Conservation (phyloP, 768 basidiomycete genomes). For the Leccinum incarnatum region DNA sequence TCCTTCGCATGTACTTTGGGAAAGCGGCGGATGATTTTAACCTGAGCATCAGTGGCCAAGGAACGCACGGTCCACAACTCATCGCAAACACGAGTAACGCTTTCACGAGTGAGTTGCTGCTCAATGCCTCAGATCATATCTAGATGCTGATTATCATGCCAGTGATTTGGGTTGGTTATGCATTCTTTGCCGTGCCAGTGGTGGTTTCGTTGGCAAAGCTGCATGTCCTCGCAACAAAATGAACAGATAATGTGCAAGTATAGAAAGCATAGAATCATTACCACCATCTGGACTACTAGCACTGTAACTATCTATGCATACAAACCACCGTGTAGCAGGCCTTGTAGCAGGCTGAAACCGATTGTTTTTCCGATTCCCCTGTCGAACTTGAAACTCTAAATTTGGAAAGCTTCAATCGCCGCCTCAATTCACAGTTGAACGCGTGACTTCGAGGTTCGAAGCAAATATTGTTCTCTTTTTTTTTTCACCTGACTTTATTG, state of each 20-base stretch:
- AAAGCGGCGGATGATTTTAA: conserved; percentile 82
- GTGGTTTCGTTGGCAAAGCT: conserved; percentile 67
- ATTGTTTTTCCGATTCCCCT: not conserved
- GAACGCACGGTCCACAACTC: conserved; percentile 53
- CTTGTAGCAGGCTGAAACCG: too few species aligned
- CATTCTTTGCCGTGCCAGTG: conserved; percentile 69
- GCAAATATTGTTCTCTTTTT: not conserved
- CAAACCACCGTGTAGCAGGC: not conserved
- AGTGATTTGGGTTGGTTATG: conserved; percentile 82
- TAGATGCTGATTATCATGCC: conserved; percentile 1
- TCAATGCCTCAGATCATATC: not conserved
- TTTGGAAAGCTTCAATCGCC: conserved; percentile 14
- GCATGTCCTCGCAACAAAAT: conserved; percentile 52
- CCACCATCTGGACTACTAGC: not conserved
- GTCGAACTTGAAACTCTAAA: not conserved
- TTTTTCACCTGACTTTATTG: not conserved
- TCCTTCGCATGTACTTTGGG: conserved; percentile 78
- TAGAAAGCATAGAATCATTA: not conserved
- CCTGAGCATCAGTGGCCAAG: conserved; percentile 50
- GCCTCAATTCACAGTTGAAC: conserved; percentile 15
- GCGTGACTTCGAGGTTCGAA: not conserved
- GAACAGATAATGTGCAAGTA: conserved; percentile 12
- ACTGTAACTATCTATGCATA: not conserved
- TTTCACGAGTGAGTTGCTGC: conserved; percentile 60
- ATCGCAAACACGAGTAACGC: conserved; percentile 65